A percentile compares a stretch with the other conserved stretches of the same genome.
These are phyloP conservation scores for Coriaria nepalensis DNA, from an alignment of 306 rosid species.

Conservation along the genomic window DNA sequence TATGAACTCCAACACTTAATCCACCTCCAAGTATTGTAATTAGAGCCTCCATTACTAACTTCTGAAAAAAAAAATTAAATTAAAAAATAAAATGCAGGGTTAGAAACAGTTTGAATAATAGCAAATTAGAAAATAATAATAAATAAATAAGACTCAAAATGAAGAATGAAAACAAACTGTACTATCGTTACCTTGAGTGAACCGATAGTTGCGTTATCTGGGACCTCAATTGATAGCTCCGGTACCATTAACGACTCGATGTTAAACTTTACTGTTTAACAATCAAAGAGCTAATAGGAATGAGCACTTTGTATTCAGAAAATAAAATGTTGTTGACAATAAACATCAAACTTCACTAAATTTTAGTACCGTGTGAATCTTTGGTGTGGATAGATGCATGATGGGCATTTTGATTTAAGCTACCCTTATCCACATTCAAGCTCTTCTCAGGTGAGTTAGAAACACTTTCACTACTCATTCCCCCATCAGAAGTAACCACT, in stretches of 20 bases:
- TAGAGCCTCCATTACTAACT: slow-evolving; percentile 71
- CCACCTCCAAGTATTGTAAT: slow-evolving; percentile 60
- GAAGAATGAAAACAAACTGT: not conserved
- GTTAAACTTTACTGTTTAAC: slow-evolving; percentile 63
- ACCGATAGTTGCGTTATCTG: slow-evolving; percentile 74
- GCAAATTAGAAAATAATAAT: slow-evolving; percentile 4
- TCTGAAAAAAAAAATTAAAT: slow-evolving; percentile 46
- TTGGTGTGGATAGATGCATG: slow-evolving; percentile 32
- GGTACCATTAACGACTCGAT: slow-evolving; percentile 80
- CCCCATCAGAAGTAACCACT: slow-evolving; percentile 47
- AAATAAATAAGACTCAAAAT: too few relatives aligned
- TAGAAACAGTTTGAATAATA: not conserved
- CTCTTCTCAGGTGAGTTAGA: slow-evolving; percentile 51
- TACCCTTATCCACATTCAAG: slow-evolving; percentile 20
- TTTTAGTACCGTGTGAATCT: slow-evolving; percentile 59
- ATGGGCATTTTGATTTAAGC: slow-evolving; percentile 28
- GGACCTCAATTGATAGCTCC: slow-evolving; percentile 73
- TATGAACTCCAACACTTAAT: slow-evolving; percentile 53
- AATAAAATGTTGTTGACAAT: slow-evolving; percentile 4
- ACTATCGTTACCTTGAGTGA: slow-evolving; percentile 51
- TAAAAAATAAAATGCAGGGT: not conserved
- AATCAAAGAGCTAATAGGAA: slow-evolving; percentile 20
- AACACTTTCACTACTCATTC: slow-evolving; percentile 74
- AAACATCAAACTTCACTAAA: slow-evolving; percentile 2
- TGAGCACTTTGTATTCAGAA: slow-evolving; percentile 12